phyloP scores from a whole-genome alignment of 139 green algal species.

The Haematococcus lacustris region DNA sequence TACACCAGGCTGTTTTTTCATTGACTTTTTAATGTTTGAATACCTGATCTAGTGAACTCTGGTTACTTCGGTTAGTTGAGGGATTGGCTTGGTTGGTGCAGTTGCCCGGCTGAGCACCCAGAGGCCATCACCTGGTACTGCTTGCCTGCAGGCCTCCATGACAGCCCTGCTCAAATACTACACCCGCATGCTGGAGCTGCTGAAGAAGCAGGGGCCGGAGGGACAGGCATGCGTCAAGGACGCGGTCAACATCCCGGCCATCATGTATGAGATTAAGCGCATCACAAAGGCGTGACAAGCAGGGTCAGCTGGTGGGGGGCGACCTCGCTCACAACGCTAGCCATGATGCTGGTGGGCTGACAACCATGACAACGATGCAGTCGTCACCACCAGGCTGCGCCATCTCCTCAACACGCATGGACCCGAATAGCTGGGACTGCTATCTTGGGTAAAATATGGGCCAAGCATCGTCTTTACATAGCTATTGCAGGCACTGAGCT shows the following conservation, averaged over 20 bases:
- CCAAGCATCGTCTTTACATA: background rate
- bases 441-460: background rate
- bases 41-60: too few relatives aligned
- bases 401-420: background rate
- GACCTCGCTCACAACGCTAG: background rate
- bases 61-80: too few relatives aligned
- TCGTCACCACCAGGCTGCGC: background rate
- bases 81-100: too few relatives aligned
- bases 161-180: slow-evolving; percentile 93
- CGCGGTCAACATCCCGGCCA: slow-evolving; percentile 85
- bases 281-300: slow-evolving; percentile 27
- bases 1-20: background rate
- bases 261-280: slow-evolving; percentile 78
- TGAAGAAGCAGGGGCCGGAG: slow-evolving; percentile 68
- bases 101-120: too few relatives aligned
- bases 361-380: background rate
- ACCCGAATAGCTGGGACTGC: background rate
- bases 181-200: slow-evolving; percentile 84
- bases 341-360: background rate
- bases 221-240: slow-evolving; percentile 63
- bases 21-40: too few relatives aligned
- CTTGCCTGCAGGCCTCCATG: slow-evolving; percentile 77
- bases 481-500: too few relatives aligned
- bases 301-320: background rate
- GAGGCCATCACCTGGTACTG: too few relatives aligned